Evolutionary conservation across 139 green algal genomes (phyloP).

Genomic region (Tetratostichococcus sp.): DNA sequence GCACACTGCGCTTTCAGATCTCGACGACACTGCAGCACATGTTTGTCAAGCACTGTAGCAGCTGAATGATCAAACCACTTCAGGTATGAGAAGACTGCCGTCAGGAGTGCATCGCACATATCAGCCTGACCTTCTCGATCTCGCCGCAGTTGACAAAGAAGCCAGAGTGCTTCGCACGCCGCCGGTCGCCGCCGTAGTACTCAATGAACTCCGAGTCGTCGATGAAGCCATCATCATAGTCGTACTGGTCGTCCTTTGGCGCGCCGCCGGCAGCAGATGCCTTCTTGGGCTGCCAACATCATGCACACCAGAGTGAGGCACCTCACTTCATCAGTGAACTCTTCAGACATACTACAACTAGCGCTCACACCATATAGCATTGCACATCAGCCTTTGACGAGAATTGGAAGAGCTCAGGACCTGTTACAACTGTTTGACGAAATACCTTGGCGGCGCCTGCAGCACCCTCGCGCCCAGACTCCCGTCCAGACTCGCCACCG

Average conservation of each 20-base stretch:
- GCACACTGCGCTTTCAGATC: background rate
- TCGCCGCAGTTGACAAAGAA: slow-evolving; percentile 42
- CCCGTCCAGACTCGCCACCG: background rate
- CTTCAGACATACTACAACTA: too few relatives aligned
- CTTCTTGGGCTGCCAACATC: too few relatives aligned
- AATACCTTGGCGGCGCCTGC: background rate
- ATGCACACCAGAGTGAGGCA: too few relatives aligned
- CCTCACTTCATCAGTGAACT: too few relatives aligned
- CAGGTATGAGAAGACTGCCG: slow-evolving; percentile 8
- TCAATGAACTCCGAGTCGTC: slow-evolving; percentile 37
- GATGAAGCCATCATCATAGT: slow-evolving; percentile 27
- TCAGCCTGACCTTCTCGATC: slow-evolving; percentile 33
- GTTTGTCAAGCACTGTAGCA: background rate
- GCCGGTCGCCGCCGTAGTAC: slow-evolving; percentile 17
- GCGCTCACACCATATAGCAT: too few relatives aligned
- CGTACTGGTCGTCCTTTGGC: slow-evolving; percentile 13
- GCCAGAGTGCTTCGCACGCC: slow-evolving; percentile 35
- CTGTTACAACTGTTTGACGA: too few relatives aligned
- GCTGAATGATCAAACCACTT: slow-evolving; percentile 3
- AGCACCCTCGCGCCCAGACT: background rate
- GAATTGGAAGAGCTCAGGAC: too few relatives aligned
- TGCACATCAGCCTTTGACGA: too few relatives aligned
- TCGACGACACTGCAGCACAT: background rate
- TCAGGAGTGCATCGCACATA: slow-evolving; percentile 15
- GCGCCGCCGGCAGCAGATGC: background rate